These are phyloP conservation scores for Solanum gandarillasii DNA, from an alignment of 257 asterid species.

Conservation along the genomic window DNA sequence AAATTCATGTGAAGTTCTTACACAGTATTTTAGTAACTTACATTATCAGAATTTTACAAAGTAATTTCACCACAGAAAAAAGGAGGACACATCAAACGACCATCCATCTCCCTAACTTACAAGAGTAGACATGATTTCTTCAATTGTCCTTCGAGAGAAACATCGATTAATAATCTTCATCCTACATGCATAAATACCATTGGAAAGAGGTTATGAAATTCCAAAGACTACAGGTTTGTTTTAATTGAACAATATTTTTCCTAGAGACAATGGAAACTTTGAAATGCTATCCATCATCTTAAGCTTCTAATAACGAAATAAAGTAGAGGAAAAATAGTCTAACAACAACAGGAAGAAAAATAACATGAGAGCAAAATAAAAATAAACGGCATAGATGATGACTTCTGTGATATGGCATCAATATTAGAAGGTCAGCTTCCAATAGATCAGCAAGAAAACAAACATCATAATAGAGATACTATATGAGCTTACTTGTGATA, in stretches of 20 bases:
- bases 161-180: constrained; percentile 45
- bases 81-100: neutral
- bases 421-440: neutral
- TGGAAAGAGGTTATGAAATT: neutral
- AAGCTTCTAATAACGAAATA: neutral
- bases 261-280: neutral
- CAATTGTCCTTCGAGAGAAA: constrained; percentile 56
- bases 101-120: constrained; percentile 29
- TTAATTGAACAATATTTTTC: neutral
- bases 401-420: neutral
- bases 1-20: neutral
- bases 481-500: no score
- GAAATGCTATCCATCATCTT: neutral
- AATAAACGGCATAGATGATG: neutral
- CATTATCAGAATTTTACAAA: neutral
- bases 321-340: neutral
- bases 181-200: constrained; percentile 23
- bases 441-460: no score
- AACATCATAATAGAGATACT: no score
- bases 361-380: neutral
- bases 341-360: neutral
- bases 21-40: neutral
- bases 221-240: neutral
- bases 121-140: constrained; percentile 60
- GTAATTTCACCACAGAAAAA: neutral